A percentile compares a stretch with the other conserved stretches of the same genome.
These are phyloP conservation scores for Oropetium thomaeum DNA, from an alignment of 176 grass and related monocot genomes.

Conservation along the genomic window DNA sequence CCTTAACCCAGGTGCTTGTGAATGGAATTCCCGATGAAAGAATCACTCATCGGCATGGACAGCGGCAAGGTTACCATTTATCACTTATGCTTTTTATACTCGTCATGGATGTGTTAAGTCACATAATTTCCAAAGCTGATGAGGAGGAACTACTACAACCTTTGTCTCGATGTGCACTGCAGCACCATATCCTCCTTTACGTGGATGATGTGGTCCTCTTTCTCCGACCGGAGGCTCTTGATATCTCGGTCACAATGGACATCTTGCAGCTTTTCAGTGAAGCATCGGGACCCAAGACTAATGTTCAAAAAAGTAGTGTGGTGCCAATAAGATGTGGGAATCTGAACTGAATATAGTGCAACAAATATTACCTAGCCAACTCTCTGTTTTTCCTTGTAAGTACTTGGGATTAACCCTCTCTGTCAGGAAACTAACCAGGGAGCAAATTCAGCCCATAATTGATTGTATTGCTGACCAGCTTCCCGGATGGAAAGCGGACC, in stretches of 20 bases:
- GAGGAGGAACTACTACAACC: background rate
- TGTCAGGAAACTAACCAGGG: background rate
- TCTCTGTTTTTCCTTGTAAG: background rate
- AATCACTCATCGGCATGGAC: background rate
- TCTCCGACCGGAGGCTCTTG: background rate
- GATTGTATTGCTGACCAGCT: background rate
- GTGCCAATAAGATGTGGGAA: background rate
- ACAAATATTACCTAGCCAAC: too few species aligned
- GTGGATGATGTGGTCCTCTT: background rate
- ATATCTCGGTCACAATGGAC: background rate
- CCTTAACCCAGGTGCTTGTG: too few species aligned
- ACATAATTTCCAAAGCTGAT: background rate
- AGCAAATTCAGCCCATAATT: background rate
- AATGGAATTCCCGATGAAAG: background rate
- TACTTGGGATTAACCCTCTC: background rate
- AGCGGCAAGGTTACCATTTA: background rate
- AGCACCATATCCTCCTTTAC: background rate
- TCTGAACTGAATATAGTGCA: background rate
- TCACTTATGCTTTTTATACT: background rate
- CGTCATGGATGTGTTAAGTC: background rate
- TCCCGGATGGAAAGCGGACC: background rate
- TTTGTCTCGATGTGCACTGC: background rate
- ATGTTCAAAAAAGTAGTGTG: background rate
- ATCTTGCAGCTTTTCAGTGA: background rate
- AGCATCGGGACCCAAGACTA: background rate